Conservation (phyloP, 176 grass and related monocot genomes). For the Zea mays region DNA sequence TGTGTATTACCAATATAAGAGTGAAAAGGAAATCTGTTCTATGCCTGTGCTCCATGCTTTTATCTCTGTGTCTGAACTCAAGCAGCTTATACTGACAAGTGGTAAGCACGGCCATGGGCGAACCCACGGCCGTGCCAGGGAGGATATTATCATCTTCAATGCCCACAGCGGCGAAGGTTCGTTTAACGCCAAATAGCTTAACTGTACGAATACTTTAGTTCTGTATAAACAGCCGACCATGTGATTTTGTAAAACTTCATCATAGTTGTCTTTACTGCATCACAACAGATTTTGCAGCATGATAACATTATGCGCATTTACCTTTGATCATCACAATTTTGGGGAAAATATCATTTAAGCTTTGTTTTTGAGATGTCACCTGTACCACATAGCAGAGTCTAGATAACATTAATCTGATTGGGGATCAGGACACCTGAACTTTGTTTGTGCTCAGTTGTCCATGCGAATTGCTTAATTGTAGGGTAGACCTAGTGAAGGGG, state of each 20-base stretch:
- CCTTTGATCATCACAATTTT: not conserved
- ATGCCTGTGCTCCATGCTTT: slow-evolving; percentile 42
- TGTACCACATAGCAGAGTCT: not conserved
- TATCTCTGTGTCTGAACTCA: slow-evolving; percentile 52
- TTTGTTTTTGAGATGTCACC: not conserved
- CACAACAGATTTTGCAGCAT: not conserved
- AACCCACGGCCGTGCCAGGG: slow-evolving; percentile 42
- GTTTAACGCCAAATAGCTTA: slow-evolving; percentile 28
- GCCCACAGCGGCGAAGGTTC: slow-evolving; percentile 60
- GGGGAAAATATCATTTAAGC: not conserved
- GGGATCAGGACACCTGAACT: not conserved
- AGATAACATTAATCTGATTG: too few relatives aligned
- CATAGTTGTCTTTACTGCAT: not conserved
- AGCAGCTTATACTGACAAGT: slow-evolving; percentile 47
- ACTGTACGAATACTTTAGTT: not conserved
- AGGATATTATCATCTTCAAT: slow-evolving; percentile 52
- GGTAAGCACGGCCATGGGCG: slow-evolving; percentile 40
- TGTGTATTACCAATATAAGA: slow-evolving; percentile 74
- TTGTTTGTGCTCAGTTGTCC: not conserved
- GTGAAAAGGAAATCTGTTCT: slow-evolving; percentile 55
- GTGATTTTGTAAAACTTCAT: not conserved
- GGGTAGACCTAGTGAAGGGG: too few relatives aligned
- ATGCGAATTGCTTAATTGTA: not conserved
- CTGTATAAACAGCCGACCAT: not conserved
- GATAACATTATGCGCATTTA: not conserved